Evolutionary conservation across 2,329 filamentous ascomycete genomes (phyloP), one percentile per base, ranked within the genome.

Genomic region (Pochonia chlamydosporia): DNA sequence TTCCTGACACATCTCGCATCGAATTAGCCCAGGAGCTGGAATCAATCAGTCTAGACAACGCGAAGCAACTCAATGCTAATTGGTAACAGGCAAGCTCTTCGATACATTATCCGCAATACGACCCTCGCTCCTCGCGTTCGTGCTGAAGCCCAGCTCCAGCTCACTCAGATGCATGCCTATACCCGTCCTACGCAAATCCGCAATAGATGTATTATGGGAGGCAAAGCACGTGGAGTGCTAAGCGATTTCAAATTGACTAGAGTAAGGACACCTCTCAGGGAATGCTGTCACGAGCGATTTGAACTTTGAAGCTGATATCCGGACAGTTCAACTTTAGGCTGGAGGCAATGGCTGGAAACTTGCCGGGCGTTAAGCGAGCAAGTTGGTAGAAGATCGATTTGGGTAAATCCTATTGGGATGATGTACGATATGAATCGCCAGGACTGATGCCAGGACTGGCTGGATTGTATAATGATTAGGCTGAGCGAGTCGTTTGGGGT

Each of bases 91-190:
- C 91, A 97, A 87, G 92, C 87, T 14, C 82, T 93, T 35, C 85
- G 87, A 59, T 96, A 96, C 72, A 85, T 96, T 54, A 89, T 96
- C 65, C 89, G 88, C 67, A 99, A 99, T 69, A 93, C 89, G 26
- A 85, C 84, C 1, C 84, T 99, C 3, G 82, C 91, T 2, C 76
- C 83, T 47, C 82, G 91, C 61, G 83, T 87, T 44, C 87, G 95
- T 60, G 89, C 89, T 52, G 87, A 95, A 66, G 93, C 93, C 36
- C 92, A 97, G 73, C 81, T 99, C 48, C 85, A 97, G 71, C 76
- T 99, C 55, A 82, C 86, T 3, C 86, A 95, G 71, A 96, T 97
- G 92, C 91, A 96, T 73, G 84, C 82, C 74, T 97, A 97, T 71
- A 97, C 93, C 30, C 80, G 91, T 51, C 82, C 89, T 49, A 96